phyloP scores from a whole-genome alignment of 345 rosid genomes.

The Turnera subulata region DNA sequence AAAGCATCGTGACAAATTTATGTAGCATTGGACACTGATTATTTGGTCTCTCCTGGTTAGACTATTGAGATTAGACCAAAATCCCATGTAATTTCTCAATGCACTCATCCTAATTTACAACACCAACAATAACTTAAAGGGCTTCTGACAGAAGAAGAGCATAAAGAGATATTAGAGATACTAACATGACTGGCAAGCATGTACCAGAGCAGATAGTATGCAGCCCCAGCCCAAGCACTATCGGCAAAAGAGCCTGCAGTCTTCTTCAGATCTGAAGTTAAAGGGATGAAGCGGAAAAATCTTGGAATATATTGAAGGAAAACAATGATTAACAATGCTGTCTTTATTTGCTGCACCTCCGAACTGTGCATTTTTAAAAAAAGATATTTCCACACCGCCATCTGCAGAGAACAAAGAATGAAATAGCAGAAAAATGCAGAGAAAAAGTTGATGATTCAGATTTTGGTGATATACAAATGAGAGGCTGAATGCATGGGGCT shows the following conservation, averaged over 20 bases:
- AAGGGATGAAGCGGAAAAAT: constrained; percentile 62
- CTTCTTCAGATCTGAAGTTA: constrained; percentile 79
- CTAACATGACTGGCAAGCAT: constrained; percentile 87
- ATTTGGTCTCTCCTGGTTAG: too few species aligned
- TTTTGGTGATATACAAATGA: too few species aligned
- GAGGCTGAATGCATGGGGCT: too few species aligned
- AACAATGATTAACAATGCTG: constrained; percentile 48
- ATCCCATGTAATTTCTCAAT: too few species aligned
- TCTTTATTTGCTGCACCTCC: constrained; percentile 56
- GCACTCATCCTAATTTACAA: too few species aligned
- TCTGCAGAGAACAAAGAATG: constrained; percentile 29
- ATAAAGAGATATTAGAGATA: too few species aligned
- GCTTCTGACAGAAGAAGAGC: too few species aligned
- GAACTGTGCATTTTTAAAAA: constrained; percentile 44
- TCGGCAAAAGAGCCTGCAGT: constrained; percentile 82
- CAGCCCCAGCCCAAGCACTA: constrained; percentile 79
- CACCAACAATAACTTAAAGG: too few species aligned
- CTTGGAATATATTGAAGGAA: constrained; percentile 77
- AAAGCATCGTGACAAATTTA: not conserved
- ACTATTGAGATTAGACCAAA: too few species aligned
- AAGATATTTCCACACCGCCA: constrained; percentile 69
- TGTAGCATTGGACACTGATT: too few species aligned
- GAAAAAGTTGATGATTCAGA: too few species aligned
- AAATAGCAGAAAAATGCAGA: not conserved
- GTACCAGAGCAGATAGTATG: constrained; percentile 87